Percentiles rank a stretch among this genome's conserved stretches.
These are phyloP conservation scores for Parsonsia alboflavescens DNA, from an alignment of 257 asterid genomes.

Conservation along the genomic window DNA sequence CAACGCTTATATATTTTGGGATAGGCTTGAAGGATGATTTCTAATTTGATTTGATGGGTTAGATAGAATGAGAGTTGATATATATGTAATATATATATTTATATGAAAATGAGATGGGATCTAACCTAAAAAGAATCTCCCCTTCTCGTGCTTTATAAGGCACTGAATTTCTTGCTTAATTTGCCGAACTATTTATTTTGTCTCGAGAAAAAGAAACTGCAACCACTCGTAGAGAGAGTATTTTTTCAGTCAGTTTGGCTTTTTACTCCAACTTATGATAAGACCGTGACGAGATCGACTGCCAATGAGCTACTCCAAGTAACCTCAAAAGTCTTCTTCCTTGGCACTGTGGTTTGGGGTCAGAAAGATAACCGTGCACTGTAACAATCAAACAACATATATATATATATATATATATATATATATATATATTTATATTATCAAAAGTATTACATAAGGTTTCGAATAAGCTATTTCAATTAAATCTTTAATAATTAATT, in stretches of 20 bases:
- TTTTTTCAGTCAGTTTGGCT: not conserved
- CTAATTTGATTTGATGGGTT: not conserved
- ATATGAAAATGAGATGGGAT: constrained; percentile 15
- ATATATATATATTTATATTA: too few species aligned
- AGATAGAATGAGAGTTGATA: not conserved
- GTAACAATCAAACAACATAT: too few species aligned
- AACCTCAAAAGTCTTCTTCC: not conserved
- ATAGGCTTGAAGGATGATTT: not conserved
- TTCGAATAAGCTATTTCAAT: too few species aligned
- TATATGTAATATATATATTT: too few species aligned
- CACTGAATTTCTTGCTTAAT: constrained; percentile 32
- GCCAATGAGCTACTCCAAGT: not conserved
- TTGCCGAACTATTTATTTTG: not conserved
- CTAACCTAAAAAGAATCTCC: constrained; percentile 34
- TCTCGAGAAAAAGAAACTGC: constrained; percentile 4
- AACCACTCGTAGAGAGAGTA: not conserved
- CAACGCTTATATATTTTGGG: too few species aligned
- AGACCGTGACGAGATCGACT: not conserved
- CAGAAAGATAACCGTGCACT: too few species aligned
- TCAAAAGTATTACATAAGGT: too few species aligned
- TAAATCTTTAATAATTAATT: too few species aligned
- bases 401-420: too few species aligned
- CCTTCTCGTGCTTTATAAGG: constrained; percentile 34
- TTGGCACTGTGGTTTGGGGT: not conserved
- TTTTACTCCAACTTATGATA: constrained; percentile 10